These are phyloP conservation scores for Tephrocybe sp. DNA, from an alignment of 768 basidiomycete genomes.

Conservation along the genomic window DNA sequence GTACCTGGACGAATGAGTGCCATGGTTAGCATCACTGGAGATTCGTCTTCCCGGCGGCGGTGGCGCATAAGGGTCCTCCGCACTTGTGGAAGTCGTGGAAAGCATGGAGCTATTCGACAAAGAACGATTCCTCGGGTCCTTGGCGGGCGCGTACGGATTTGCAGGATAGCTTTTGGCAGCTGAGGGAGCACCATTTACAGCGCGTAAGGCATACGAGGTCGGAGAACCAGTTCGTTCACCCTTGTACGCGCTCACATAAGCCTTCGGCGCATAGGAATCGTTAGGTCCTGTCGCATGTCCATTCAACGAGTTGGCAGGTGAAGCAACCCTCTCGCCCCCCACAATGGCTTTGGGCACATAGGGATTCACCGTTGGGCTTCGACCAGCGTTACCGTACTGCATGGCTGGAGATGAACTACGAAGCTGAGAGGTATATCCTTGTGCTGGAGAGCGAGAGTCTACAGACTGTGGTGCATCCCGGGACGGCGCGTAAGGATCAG, in stretches of 20 bases:
- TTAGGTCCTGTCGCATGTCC: slow-evolving; percentile 15
- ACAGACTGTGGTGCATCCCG: background rate
- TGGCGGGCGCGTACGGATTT: slow-evolving; percentile 15
- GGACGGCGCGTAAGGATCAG: slow-evolving; percentile 1
- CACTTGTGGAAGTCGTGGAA: slow-evolving; percentile 27
- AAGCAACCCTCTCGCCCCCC: slow-evolving; percentile 7
- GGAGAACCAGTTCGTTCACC: slow-evolving; percentile 31
- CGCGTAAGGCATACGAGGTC: slow-evolving; percentile 17
- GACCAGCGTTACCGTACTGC: background rate
- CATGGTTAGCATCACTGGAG: slow-evolving; percentile 25
- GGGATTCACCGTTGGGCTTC: slow-evolving; percentile 4
- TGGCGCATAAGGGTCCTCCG: slow-evolving; percentile 35
- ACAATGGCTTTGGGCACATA: slow-evolving; percentile 9
- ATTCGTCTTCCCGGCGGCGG: slow-evolving; percentile 20
- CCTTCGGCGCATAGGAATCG: slow-evolving; percentile 36
- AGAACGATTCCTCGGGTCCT: slow-evolving; percentile 35
- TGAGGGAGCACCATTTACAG: slow-evolving; percentile 23
- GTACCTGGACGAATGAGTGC: slow-evolving; percentile 24
- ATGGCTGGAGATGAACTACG: slow-evolving; percentile 8
- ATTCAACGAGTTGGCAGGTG: slow-evolving; percentile 5
- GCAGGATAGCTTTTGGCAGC: slow-evolving; percentile 10
- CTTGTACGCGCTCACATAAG: slow-evolving; percentile 20
- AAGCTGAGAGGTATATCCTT: slow-evolving; percentile 5
- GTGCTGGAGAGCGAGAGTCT: background rate
- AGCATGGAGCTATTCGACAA: slow-evolving; percentile 43